Evolutionary conservation across 306 rosid species (phyloP).

Genomic region (Cucumis melo): DNA sequence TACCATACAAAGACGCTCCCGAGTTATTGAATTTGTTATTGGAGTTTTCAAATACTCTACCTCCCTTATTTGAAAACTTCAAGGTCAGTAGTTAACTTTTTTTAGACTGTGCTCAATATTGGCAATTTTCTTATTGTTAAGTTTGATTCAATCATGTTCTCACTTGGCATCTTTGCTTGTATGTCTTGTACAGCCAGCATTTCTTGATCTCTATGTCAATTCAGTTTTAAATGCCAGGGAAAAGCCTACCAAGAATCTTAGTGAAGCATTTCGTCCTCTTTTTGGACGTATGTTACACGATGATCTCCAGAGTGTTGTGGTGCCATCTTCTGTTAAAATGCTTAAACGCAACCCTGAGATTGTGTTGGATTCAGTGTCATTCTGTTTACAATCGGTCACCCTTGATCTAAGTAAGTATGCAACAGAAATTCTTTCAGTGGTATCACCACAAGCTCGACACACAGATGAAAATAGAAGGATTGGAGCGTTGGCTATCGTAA

Average conservation of each 20-base stretch:
- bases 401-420: constrained; percentile 95
- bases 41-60: constrained; percentile 45
- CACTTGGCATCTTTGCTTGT: neutral
- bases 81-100: constrained; percentile 38
- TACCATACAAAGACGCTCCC: constrained; percentile 67
- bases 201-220: constrained; percentile 78
- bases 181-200: constrained; percentile 40
- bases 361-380: constrained; percentile 75
- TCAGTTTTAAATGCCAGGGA: constrained; percentile 67
- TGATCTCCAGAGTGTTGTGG: constrained; percentile 60
- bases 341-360: constrained; percentile 96
- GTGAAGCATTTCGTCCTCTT: constrained; percentile 75
- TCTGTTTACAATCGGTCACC: constrained; percentile 62
- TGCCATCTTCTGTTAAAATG: constrained; percentile 87
- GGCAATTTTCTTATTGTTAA: neutral
- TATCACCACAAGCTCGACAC: constrained; percentile 71
- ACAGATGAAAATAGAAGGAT: constrained; percentile 75
- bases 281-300: constrained; percentile 56
- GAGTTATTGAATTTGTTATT: constrained; percentile 52
- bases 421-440: constrained; percentile 64
- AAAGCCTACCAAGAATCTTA: constrained; percentile 60
- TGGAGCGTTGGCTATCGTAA: constrained; percentile 55
- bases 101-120: neutral
- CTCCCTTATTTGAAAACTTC: constrained; percentile 41
- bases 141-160: constrained; percentile 3